phyloP scores from a whole-genome alignment of 306 rosid genomes.

The Corylus heterophylla region DNA sequence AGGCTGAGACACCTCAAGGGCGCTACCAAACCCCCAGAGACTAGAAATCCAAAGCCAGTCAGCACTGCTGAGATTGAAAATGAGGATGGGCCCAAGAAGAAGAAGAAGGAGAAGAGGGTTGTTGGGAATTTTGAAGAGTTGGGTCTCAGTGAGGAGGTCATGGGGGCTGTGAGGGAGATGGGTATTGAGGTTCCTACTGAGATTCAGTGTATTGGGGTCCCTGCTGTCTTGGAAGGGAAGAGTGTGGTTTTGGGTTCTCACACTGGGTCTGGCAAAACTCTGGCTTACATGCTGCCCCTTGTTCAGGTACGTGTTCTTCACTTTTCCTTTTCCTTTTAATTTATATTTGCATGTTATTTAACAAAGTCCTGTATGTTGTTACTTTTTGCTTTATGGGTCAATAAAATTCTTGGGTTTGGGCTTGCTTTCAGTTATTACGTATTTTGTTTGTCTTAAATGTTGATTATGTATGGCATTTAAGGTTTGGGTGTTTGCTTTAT shows the following conservation, averaged over 20 bases:
- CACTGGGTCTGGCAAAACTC: conserved; percentile 96
- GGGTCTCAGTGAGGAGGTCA: conserved; percentile 72
- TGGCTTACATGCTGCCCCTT: conserved; percentile 91
- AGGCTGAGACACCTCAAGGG: conserved; percentile 68
- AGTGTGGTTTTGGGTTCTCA: conserved; percentile 94
- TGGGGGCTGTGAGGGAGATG: conserved; percentile 78
- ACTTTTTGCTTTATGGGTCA: neutral
- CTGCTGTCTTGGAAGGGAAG: conserved; percentile 74
- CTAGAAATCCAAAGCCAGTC: conserved; percentile 12
- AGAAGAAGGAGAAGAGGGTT: conserved; percentile 40
- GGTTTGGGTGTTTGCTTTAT: neutral
- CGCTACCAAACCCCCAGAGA: conserved; percentile 23
- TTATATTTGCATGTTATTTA: neutral
- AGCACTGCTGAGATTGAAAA: conserved; percentile 17
- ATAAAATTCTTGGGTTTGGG: neutral
- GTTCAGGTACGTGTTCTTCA: conserved; percentile 61
- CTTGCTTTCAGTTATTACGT: neutral
- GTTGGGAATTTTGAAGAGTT: conserved; percentile 63
- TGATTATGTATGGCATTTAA: neutral
- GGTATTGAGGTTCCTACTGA: conserved; percentile 83
- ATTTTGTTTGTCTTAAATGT: neutral
- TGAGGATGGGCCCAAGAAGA: conserved; percentile 34
- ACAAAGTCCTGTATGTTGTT: neutral
- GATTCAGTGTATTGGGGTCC: conserved; percentile 88
- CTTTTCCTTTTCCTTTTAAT: neutral